These are phyloP conservation scores for Collybia mongolica DNA, from an alignment of 768 basidiomycete species.

Conservation along the genomic window DNA sequence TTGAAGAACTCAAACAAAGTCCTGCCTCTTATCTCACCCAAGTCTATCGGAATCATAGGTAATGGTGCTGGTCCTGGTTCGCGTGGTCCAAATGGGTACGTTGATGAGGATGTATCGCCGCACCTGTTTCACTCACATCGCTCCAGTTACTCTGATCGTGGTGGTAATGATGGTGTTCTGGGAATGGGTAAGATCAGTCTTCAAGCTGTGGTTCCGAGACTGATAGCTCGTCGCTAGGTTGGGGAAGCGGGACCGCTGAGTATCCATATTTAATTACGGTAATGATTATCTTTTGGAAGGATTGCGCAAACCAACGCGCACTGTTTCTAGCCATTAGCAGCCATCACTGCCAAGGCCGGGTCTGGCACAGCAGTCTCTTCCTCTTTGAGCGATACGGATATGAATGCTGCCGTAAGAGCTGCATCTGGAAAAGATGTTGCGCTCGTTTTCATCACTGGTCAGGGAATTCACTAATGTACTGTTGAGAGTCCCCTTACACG, in stretches of 20 bases:
- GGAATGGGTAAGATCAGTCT: conserved; percentile 51
- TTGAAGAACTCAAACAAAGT: conserved; percentile 54
- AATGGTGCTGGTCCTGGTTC: conserved; percentile 54
- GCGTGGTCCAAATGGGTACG: conserved; percentile 54
- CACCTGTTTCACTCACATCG: not conserved
- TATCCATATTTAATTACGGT: conserved; percentile 53
- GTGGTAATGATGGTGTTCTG: conserved; percentile 57
- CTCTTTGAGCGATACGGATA: conserved; percentile 49
- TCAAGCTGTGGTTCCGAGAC: conserved; percentile 9
- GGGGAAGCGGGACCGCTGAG: conserved; percentile 49
- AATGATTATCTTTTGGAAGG: not conserved
- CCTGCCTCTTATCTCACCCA: conserved; percentile 44
- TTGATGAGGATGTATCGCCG: not conserved
- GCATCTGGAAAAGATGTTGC: conserved; percentile 48
- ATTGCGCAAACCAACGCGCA: not conserved
- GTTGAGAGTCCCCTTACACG: conserved; percentile 1
- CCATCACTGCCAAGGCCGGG: conserved; percentile 41
- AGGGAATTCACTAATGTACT: conserved; percentile 10
- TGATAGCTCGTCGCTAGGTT: conserved; percentile 25
- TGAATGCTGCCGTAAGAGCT: conserved; percentile 38
- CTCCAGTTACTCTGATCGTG: conserved; percentile 44
- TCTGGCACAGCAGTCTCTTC: conserved; percentile 40
- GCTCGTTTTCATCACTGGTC: conserved; percentile 52
- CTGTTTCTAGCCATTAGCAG: conserved; percentile 35
- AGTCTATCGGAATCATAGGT: conserved; percentile 56